Conservation (phyloP, 768 basidiomycete species). For the Solioccasus polychromus region DNA sequence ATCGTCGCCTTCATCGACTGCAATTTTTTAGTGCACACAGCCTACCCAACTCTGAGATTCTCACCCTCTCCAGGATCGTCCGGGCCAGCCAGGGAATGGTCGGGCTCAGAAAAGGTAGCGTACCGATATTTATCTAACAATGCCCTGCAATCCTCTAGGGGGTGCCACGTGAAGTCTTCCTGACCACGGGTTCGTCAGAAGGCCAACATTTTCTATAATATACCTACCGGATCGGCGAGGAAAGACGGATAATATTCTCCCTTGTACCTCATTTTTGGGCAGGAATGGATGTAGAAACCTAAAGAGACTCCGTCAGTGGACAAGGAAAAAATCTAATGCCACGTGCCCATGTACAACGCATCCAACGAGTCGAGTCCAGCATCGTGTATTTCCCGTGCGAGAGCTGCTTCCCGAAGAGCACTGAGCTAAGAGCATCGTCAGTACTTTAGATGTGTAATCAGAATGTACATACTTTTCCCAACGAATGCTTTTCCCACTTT, state of each 20-base stretch:
- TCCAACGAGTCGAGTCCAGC: conserved; percentile 63
- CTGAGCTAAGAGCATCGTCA: conserved; percentile 54
- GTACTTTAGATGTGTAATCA: neutral
- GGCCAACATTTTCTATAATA: neutral
- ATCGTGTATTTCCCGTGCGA: conserved; percentile 71
- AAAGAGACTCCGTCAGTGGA: neutral
- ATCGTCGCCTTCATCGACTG: conserved; percentile 10
- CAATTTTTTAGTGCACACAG: conserved; percentile 11
- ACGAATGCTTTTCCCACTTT: conserved; percentile 61
- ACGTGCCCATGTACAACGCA: conserved; percentile 84
- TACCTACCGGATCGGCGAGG: conserved; percentile 76
- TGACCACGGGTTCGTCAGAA: conserved; percentile 28
- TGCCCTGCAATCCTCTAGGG: conserved; percentile 54
- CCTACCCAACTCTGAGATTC: neutral
- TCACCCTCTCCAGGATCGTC: conserved; percentile 29
- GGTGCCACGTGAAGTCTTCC: conserved; percentile 80
- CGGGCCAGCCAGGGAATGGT: conserved; percentile 44
- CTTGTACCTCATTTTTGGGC: conserved; percentile 95
- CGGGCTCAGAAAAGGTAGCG: conserved; percentile 65
- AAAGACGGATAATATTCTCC: conserved; percentile 89
- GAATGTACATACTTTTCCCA: conserved; percentile 65
- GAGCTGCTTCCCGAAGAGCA: conserved; percentile 74
- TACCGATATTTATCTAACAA: conserved; percentile 69
- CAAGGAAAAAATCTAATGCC: neutral
- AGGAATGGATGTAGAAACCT: conserved; percentile 94